Conservation (phyloP, 2,329 filamentous ascomycete genomes). For the Sporothrix phasma region DNA sequence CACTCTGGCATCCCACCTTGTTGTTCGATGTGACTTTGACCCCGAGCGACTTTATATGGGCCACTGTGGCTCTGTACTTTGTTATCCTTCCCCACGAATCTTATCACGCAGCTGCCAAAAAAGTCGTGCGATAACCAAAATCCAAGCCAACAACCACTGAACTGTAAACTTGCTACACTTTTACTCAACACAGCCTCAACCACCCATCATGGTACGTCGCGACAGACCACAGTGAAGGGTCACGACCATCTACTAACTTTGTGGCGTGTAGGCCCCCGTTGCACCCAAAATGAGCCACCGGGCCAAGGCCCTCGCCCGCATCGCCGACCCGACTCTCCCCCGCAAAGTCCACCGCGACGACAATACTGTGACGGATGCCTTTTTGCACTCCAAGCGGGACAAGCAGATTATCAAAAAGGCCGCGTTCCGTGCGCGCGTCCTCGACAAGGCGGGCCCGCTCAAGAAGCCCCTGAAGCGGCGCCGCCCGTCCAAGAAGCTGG, state of each 20-base stretch:
- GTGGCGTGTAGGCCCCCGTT: conserved; percentile 7
- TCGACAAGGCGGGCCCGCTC: conserved; percentile 39
- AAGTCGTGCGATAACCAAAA: background rate
- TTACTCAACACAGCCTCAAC: background rate
- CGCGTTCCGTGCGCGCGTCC: conserved; percentile 65
- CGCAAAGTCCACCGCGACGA: conserved; percentile 42
- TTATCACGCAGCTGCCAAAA: background rate
- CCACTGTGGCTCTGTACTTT: background rate
- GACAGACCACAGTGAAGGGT: too few relatives aligned
- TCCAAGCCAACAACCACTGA: too few relatives aligned
- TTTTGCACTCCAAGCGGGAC: conserved; percentile 68
- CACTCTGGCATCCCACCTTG: conserved; percentile 18
- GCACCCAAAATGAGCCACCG: conserved; percentile 23
- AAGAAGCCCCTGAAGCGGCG: conserved; percentile 43
- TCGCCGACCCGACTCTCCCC: conserved; percentile 42
- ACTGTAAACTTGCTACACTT: background rate
- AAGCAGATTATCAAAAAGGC: conserved; percentile 77
- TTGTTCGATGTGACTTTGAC: background rate
- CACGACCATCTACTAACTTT: too few relatives aligned
- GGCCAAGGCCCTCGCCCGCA: conserved; percentile 42
- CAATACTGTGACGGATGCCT: conserved; percentile 44
- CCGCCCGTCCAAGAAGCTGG: conserved; percentile 66
- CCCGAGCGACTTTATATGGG: background rate
- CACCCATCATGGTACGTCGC: conserved; percentile 1
- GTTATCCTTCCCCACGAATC: background rate